These are phyloP conservation scores for Ochetophila trinervis DNA, from an alignment of 306 rosid genomes.

Conservation along the genomic window DNA sequence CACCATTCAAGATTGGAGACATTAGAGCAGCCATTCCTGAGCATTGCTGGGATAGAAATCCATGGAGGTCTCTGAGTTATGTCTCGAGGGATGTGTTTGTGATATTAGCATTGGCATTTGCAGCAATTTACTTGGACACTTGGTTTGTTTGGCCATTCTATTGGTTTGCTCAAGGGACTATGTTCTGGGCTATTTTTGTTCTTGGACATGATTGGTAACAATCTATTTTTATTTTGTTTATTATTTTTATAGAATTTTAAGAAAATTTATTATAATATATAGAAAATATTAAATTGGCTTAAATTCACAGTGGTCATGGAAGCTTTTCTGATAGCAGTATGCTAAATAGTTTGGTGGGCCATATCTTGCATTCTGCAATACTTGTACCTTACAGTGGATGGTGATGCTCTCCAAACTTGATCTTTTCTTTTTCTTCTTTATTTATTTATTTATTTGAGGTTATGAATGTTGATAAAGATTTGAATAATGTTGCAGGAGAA, in stretches of 20 bases:
- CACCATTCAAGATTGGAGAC: conserved; percentile 76
- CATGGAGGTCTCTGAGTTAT: conserved; percentile 70
- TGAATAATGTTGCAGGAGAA: conserved; percentile 55
- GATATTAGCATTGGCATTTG: conserved; percentile 38
- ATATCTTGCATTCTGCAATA: conserved; percentile 79
- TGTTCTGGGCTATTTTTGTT: conserved; percentile 98
- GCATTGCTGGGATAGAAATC: conserved; percentile 79
- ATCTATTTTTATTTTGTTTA: neutral
- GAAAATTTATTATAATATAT: conserved; percentile 4
- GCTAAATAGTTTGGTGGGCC: conserved; percentile 69
- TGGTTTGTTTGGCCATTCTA: conserved; percentile 72
- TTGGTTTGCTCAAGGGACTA: conserved; percentile 83
- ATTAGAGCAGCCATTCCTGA: conserved; percentile 84
- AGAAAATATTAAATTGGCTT: neutral
- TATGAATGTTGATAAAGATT: neutral
- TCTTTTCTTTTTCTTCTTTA: neutral
- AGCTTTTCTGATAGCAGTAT: conserved; percentile 69
- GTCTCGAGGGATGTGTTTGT: conserved; percentile 55
- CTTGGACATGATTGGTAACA: conserved; percentile 90
- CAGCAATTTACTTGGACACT: conserved; percentile 41
- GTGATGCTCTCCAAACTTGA: conserved; percentile 23
- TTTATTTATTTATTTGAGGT: neutral
- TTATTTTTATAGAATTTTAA: neutral
- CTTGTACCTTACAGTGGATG: conserved; percentile 96
- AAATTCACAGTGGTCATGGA: conserved; percentile 84